These are phyloP conservation scores for Sclerotinia sclerotiorum DNA, from an alignment of 2,329 filamentous ascomycete genomes.

Conservation along the genomic window DNA sequence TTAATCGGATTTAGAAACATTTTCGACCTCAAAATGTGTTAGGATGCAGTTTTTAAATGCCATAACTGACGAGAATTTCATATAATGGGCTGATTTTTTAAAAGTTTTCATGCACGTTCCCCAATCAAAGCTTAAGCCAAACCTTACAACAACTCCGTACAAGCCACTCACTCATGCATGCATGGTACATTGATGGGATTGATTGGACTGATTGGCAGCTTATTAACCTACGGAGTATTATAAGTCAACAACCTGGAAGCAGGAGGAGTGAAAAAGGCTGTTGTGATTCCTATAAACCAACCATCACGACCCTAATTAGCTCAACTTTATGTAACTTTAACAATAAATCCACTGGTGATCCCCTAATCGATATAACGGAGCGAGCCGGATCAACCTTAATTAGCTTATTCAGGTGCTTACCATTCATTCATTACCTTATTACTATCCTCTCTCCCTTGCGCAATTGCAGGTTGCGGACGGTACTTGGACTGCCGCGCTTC, in stretches of 20 bases:
- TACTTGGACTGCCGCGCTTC: background rate
- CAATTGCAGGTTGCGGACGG: background rate
- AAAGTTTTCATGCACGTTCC: constrained; percentile 19
- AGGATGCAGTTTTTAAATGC: constrained; percentile 10
- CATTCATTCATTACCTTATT: background rate
- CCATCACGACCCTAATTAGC: background rate
- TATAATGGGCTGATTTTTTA: constrained; percentile 18
- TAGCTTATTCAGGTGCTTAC: background rate
- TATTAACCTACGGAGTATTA: no score
- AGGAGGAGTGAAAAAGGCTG: background rate
- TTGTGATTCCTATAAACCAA: constrained; percentile 6
- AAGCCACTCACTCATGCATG: background rate
- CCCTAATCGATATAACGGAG: constrained; percentile 4
- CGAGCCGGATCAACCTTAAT: constrained; percentile 18
- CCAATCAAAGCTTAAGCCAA: background rate
- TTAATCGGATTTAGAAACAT: background rate
- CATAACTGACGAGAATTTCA: constrained; percentile 20
- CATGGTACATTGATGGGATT: background rate
- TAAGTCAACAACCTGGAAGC: background rate
- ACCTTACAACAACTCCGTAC: background rate
- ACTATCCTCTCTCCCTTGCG: no score
- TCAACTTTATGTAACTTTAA: background rate
- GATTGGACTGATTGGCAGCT: no score
- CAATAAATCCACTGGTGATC: background rate
- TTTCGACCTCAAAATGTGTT: background rate